Evolutionary conservation across 768 basidiomycete genomes (phyloP), one percentile per base, ranked within the genome.

Genomic region (Cubamyces sp.): DNA sequence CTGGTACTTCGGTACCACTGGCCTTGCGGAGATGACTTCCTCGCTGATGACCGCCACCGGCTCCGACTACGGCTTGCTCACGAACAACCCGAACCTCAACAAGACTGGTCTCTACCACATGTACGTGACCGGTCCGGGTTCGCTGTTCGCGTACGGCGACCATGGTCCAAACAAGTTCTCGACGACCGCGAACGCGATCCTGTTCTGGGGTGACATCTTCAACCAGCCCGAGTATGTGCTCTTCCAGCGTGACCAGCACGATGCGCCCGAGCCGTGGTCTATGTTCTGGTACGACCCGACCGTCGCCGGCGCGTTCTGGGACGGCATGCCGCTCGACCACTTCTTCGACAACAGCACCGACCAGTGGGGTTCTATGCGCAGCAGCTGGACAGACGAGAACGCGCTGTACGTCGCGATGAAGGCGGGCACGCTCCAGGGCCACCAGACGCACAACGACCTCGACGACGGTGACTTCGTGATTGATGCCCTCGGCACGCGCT

Each of bases 161-260:
- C 85, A 87, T 71, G 92, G 93, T 64, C 89, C 97, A 45, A 96
- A 96, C 87, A 99, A 98, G 79, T 98, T 82, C 76, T 91, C 92
- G 14, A 82, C 95, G 18, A 98, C 95, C 39, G 96, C 96, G 63
- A 98, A 98, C 77, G 72, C 83, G 57, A 82, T 98, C 77, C 70
- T 96, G 59, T 84, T 92, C 68, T 96, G 91, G 73, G 89, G 84
- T 9, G 73, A 81, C 15, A 75, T 85, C 19, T 94, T 83, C 77
- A 76, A 88, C 55, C 75, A 82, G 39, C 92, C 96, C 11, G 72
- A 78, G 66, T 97, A 87, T 74, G 80, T 87, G 23, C 84, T 99
- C 49, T 92, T 87, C 84, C 96, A 99, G 74, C 92, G 96, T 60
- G 96, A 87, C 73, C 85, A 82, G 78, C 82, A 82, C 71, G 79